Evolutionary conservation across 306 rosid species (phyloP).

Genomic region (Trifolium pratense): DNA sequence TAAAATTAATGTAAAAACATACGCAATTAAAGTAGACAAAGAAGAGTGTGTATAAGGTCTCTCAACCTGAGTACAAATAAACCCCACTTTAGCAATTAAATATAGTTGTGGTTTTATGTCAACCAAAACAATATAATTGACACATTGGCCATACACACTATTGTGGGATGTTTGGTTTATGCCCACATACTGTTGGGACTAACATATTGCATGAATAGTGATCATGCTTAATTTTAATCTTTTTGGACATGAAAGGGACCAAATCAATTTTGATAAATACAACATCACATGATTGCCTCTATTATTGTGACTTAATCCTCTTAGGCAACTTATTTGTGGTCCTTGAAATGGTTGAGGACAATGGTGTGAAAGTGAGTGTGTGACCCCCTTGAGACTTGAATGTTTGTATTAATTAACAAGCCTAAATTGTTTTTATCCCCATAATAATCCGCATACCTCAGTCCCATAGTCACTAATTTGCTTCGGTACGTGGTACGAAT

Average conservation of each 20-base stretch:
- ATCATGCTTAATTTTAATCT: constrained; percentile 21
- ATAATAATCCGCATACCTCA: too few relatives aligned
- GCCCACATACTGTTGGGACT: constrained; percentile 38
- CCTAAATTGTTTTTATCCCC: too few relatives aligned
- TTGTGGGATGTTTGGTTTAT: constrained; percentile 50
- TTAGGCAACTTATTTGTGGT: constrained; percentile 39
- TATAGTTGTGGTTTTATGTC: constrained; percentile 41
- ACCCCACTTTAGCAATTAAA: constrained; percentile 44
- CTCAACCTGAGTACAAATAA: constrained; percentile 36
- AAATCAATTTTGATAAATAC: constrained; percentile 30
- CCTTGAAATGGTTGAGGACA: constrained; percentile 36
- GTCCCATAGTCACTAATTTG: too few relatives aligned
- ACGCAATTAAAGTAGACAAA: constrained; percentile 32
- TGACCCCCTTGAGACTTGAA: constrained; percentile 7
- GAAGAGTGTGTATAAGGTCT: constrained; percentile 47
- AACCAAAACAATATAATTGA: constrained; percentile 42
- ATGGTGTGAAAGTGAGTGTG: constrained; percentile 30
- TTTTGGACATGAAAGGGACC: constrained; percentile 35
- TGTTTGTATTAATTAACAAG: background rate
- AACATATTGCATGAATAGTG: constrained; percentile 21
- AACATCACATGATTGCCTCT: constrained; percentile 30
- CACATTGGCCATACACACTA: constrained; percentile 21
- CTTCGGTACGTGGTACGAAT: too few relatives aligned
- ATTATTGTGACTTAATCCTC: constrained; percentile 32
- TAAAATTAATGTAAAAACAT: constrained; percentile 28